phyloP scores from a whole-genome alignment of 208 protist species.

The Crithidia mellificae region DNA sequence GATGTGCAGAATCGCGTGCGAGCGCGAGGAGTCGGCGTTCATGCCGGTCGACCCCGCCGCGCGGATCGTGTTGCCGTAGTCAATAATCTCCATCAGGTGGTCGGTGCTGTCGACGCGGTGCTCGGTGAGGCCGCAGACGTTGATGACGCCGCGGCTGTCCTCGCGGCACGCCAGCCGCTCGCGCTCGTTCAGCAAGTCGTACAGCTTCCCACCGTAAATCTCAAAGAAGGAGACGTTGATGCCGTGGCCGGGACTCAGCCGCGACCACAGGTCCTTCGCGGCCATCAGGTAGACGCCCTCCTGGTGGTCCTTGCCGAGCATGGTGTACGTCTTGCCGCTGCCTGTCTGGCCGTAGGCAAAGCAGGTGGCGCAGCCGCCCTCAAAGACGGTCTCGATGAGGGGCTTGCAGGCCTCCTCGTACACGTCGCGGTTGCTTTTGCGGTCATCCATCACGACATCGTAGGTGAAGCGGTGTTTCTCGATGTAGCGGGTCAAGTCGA shows the following conservation, averaged over 20 bases:
- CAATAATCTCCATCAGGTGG: conserved; percentile 81
- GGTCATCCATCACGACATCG: conserved; percentile 95
- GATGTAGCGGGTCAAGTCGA: conserved; percentile 96
- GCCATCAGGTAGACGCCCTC: conserved; percentile 82
- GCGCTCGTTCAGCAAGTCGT: conserved; percentile 83
- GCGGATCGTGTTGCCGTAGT: conserved; percentile 86
- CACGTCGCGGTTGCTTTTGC: conserved; percentile 88
- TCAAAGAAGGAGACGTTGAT: conserved; percentile 86
- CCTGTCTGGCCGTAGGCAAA: conserved; percentile 94
- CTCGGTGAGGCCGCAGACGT: conserved; percentile 79
- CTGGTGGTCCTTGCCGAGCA: conserved; percentile 89
- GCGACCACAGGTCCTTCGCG: conserved; percentile 73
- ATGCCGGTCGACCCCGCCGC: conserved; percentile 93
- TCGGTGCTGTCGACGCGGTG: conserved; percentile 68
- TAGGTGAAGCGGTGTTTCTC: conserved; percentile 96
- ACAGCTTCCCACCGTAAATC: conserved; percentile 86
- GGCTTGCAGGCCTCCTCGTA: conserved; percentile 90
- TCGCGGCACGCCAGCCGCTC: conserved; percentile 87
- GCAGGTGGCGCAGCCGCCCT: conserved; percentile 89
- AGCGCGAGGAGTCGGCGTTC: conserved; percentile 94
- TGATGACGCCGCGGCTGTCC: conserved; percentile 90
- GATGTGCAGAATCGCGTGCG: conserved; percentile 95
- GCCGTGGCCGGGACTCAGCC: conserved; percentile 59
- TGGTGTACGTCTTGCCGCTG: conserved; percentile 93
- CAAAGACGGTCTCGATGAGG: conserved; percentile 91